Evolutionary conservation across 345 rosid genomes (phyloP), one percentile per base, ranked within the genome.

Genomic region (Lepidium africanum): DNA sequence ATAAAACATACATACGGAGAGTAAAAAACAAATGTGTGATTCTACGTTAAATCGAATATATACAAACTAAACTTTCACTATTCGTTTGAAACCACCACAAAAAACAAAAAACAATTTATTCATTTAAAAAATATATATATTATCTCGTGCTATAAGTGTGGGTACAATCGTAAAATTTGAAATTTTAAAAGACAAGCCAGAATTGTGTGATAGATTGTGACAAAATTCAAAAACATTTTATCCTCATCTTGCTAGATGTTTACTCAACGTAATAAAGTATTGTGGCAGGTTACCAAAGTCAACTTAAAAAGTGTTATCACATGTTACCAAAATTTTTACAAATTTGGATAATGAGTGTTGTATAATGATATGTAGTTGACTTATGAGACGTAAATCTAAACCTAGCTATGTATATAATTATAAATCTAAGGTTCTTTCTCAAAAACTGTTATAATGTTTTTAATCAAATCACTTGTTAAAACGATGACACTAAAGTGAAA

Each of bases 331-430:
- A 37, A 38, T 6, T 14, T 15, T 8, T 12, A 48, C 49, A 59
- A 14, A 58, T 8, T 0, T 25, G 11, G 27, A n/a, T 35, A 45
- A 43, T 49, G 25, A 45, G 25, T 38, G 35, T 39, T 39, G 41
- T 16, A 55, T 58, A 69, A 59, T 59, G 42, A 15, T 9, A 17
- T 32, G n/a, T 30, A 9, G 35, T 59, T 69, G 73, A 69, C 43
- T 39, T 38, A 15, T 47, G 21, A 48, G 39, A 58, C 30, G 39
- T 15, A 38, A 39, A 48, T 49, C 19, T 48, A 48, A 68, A 38
- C 25, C 12, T 56, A 38, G 25, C 12, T 56, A 14, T 15, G 39
- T 37, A 16, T 10, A 52, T 30, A 27, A 7, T 8, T 42, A 43
- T 2, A 10, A 67, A n/a, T 15, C 14, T 50, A 1, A 32, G 7